Evolutionary conservation across 306 rosid genomes (phyloP).

Genomic region (Rosa multiflora): DNA sequence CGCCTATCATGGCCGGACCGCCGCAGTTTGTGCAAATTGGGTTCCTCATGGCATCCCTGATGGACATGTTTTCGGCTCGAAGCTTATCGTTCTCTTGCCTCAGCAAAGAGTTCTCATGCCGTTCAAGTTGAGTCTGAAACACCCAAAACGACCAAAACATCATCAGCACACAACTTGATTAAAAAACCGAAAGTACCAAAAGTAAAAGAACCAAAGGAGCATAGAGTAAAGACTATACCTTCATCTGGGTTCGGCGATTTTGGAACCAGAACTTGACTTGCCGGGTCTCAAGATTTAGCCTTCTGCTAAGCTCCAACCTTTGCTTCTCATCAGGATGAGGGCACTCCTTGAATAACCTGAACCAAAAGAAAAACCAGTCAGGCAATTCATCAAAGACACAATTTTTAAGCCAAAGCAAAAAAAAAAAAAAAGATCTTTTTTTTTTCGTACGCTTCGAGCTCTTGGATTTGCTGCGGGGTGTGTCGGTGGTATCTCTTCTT

Average conservation of each 20-base stretch:
- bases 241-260: constrained; percentile 97
- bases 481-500: constrained; percentile 97
- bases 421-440: neutral
- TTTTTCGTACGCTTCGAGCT: constrained; percentile 75
- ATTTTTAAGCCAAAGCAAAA: neutral
- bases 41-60: constrained; percentile 91
- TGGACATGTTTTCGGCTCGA: constrained; percentile 89
- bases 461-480: constrained; percentile 98
- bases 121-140: constrained; percentile 85
- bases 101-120: constrained; percentile 86
- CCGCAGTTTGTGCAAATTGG: constrained; percentile 94
- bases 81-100: constrained; percentile 96
- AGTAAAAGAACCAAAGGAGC: neutral
- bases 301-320: constrained; percentile 72
- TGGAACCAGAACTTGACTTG: constrained; percentile 99
- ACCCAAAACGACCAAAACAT: neutral
- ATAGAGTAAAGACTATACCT: constrained; percentile 38
- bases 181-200: constrained; percentile 5
- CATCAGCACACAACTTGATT: neutral
- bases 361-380: neutral
- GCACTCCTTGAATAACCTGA: constrained; percentile 85
- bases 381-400: neutral
- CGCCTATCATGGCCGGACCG: constrained; percentile 80
- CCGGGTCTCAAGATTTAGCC: constrained; percentile 79
- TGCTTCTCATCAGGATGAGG: constrained; percentile 99